A percentile compares a stretch with the other conserved stretches of the same genome.
phyloP scores from a whole-genome alignment of 1,284 basidiomycete genomes.

The Ustilago nuda region DNA sequence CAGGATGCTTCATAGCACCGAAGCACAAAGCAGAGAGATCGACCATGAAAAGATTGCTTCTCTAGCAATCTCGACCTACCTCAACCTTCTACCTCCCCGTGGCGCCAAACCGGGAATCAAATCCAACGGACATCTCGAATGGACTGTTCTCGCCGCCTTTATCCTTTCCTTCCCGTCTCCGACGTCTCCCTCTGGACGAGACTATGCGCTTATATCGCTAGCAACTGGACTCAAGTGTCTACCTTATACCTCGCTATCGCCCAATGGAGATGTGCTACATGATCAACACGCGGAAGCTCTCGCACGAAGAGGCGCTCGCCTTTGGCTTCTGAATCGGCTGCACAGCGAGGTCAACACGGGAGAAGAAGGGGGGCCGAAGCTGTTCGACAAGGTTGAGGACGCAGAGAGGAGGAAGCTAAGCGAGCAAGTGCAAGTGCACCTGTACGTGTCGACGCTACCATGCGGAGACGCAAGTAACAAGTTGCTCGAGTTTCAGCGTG shows the following conservation, averaged over 20 bases:
- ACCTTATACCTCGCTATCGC: constrained; percentile 76
- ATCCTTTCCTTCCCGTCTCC: constrained; percentile 23
- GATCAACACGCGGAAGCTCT: constrained; percentile 92
- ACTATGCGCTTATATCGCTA: constrained; percentile 73
- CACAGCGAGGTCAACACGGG: constrained; percentile 53
- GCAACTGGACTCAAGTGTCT: constrained; percentile 90
- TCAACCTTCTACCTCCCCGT: constrained; percentile 22
- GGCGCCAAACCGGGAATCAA: constrained; percentile 50
- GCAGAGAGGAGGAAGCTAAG: constrained; percentile 72
- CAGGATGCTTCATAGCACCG: neutral
- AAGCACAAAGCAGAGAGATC: neutral
- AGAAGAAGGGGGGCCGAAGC: neutral
- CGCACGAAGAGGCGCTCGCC: constrained; percentile 80
- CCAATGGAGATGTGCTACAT: constrained; percentile 83
- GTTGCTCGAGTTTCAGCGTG: constrained; percentile 42
- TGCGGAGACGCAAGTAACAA: constrained; percentile 70
- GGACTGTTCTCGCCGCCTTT: constrained; percentile 57
- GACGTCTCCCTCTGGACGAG: neutral
- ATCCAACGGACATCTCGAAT: constrained; percentile 46
- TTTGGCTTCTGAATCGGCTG: constrained; percentile 84
- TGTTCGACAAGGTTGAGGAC: constrained; percentile 15
- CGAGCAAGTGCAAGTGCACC: constrained; percentile 73
- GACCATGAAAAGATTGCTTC: constrained; percentile 37
- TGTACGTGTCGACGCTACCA: constrained; percentile 91
- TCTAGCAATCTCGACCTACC: constrained; percentile 26